These are phyloP conservation scores for Cinchona pubescens DNA, from an alignment of 257 asterid species.

Conservation along the genomic window DNA sequence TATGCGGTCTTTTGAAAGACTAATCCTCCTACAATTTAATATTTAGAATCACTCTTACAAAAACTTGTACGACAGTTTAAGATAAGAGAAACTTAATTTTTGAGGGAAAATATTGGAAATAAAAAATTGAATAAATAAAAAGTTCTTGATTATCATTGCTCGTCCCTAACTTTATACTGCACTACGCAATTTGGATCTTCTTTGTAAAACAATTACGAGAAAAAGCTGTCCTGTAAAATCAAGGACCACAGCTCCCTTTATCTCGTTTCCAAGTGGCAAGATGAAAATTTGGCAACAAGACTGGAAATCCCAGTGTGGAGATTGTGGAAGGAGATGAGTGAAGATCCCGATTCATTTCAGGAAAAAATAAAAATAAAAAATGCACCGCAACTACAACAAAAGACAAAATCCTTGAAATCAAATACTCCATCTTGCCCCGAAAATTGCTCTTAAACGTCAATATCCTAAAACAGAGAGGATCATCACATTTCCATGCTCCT, in stretches of 20 bases:
- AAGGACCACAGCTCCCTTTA: constrained; percentile 8
- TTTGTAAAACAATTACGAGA: not conserved
- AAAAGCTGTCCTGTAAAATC: not conserved
- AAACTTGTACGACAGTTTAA: no score
- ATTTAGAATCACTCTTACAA: not conserved
- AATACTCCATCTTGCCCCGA: constrained; percentile 14
- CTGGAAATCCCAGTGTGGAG: not conserved
- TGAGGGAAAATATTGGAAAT: no score
- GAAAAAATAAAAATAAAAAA: no score
- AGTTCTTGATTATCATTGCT: not conserved
- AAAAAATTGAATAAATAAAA: not conserved
- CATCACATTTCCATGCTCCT: not conserved
- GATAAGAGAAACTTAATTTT: no score
- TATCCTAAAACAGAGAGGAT: not conserved
- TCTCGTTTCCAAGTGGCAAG: not conserved
- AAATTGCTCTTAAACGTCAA: constrained; percentile 7
- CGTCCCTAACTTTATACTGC: not conserved
- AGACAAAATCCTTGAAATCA: not conserved
- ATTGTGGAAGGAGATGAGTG: not conserved
- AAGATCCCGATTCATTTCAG: not conserved
- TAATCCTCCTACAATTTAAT: not conserved
- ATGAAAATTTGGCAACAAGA: not conserved
- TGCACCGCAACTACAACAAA: constrained; percentile 1
- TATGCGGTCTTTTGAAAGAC: not conserved
- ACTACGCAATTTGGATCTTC: not conserved